Evolutionary conservation across 2,329 filamentous ascomycete genomes (phyloP).

Genomic region (Metarhizium album): DNA sequence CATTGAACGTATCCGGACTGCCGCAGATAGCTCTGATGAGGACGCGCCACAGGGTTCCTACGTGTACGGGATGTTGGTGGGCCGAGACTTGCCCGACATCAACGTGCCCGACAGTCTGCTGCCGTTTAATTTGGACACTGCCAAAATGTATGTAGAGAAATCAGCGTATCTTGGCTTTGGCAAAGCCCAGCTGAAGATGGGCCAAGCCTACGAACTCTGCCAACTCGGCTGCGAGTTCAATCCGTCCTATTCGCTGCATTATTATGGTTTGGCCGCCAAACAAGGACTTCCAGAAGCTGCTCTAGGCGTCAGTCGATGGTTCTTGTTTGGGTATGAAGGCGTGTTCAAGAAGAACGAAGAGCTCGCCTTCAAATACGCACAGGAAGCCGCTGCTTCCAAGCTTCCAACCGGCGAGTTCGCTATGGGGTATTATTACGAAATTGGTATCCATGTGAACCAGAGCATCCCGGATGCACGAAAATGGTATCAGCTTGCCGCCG

Average conservation of each 20-base stretch:
- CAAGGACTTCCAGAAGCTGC: slow-evolving; percentile 92
- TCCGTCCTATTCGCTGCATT: slow-evolving; percentile 83
- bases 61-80: slow-evolving; percentile 88
- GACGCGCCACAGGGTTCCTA: slow-evolving; percentile 96
- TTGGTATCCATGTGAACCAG: slow-evolving; percentile 83
- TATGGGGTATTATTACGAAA: slow-evolving; percentile 94
- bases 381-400: slow-evolving; percentile 71
- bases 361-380: slow-evolving; percentile 81
- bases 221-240: slow-evolving; percentile 92
- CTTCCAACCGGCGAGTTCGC: slow-evolving; percentile 91
- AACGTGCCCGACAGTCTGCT: slow-evolving; percentile 61
- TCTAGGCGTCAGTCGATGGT: slow-evolving; percentile 97
- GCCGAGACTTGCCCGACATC: slow-evolving; percentile 84
- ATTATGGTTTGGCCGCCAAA: slow-evolving; percentile 84
- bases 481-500: slow-evolving; percentile 86
- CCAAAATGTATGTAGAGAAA: slow-evolving; percentile 88
- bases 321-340: slow-evolving; percentile 86
- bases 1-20: slow-evolving; percentile 70
- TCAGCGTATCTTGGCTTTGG: slow-evolving; percentile 92
- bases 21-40: slow-evolving; percentile 83
- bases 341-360: slow-evolving; percentile 94
- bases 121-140: slow-evolving; percentile 58
- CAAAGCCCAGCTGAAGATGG: slow-evolving; percentile 96
- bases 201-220: slow-evolving; percentile 87
- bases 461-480: slow-evolving; percentile 70